Evolutionary conservation across 257 asterid species (phyloP).

Genomic region (Avicennia marina): DNA sequence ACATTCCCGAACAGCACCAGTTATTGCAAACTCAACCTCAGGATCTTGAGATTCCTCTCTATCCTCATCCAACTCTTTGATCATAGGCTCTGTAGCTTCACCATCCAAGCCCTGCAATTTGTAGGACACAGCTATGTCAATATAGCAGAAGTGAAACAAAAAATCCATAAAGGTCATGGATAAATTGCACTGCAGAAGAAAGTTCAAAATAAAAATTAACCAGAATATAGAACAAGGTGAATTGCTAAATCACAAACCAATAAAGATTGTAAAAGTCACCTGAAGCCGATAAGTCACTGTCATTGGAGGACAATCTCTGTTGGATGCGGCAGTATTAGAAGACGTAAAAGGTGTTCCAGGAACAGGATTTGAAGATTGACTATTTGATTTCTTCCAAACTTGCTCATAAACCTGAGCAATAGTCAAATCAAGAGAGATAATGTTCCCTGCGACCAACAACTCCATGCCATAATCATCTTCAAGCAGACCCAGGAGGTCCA

Average conservation of each 20-base stretch:
- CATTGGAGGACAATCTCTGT: constrained; percentile 95
- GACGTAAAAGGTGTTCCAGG: constrained; percentile 71
- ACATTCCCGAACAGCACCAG: constrained; percentile 93
- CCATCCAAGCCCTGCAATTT: constrained; percentile 94
- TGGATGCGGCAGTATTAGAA: constrained; percentile 52
- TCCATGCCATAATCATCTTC: constrained; percentile 99
- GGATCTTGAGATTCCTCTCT: constrained; percentile 99
- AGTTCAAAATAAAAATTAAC: not conserved
- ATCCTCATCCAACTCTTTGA: constrained; percentile 96
- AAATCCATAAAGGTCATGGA: not conserved
- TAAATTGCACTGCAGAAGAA: constrained; percentile 4
- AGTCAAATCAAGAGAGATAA: constrained; percentile 93
- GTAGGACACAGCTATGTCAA: constrained; percentile 17
- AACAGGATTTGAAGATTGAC: constrained; percentile 62
- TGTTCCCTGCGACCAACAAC: constrained; percentile 89
- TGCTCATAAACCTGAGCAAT: constrained; percentile 90
- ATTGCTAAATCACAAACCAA: too few relatives aligned
- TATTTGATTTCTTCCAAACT: constrained; percentile 92
- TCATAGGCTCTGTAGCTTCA: constrained; percentile 99
- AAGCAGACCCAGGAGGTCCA: constrained; percentile 91
- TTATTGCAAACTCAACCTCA: constrained; percentile 94
- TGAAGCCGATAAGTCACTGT: constrained; percentile 95
- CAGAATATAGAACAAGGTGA: constrained; percentile 1
- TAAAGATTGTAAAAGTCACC: constrained; percentile 35
- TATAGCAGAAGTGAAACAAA: not conserved